Evolutionary conservation across 2,329 filamentous ascomycete species (phyloP), one percentile per base, ranked within the genome.

Genomic region (Fusarium metavorans): DNA sequence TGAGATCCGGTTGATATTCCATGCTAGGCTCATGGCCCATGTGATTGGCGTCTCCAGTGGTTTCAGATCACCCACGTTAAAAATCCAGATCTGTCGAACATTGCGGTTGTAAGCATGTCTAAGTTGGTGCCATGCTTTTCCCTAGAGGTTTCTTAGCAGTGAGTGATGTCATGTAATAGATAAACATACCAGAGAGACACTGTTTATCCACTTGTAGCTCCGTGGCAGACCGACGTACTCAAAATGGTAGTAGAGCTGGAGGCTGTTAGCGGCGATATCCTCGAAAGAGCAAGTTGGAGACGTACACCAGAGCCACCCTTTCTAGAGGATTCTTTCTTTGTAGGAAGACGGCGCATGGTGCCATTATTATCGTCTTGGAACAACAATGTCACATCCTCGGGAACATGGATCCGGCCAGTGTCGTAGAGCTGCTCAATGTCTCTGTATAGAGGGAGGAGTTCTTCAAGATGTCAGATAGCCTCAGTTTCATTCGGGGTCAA

Each of bases 351-450:
- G 20, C 89, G 85, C 27, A 91, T 87, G 48, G 89, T 89, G 1
- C 90, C 90, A 79, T 86, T 90, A 72, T 92, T 92, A 71, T 92
- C 91, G 66, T 92, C 91, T 0, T 89, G 85, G 80, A 90, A 92
- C 0, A 92, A 81, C 3, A 92, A 81, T 0, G 89, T 92, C 8
- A 92, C 86, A 72, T 92, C 88, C 2, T 92, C 90, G 0, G 90
- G 89, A 0, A 92, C 87, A 2, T 85, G 80, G 71, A 92, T 85
- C 1, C 72, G 37, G 0, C 90, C 90, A 1, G 86, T 85, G 58
- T 92, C 89, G 41, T 90, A 92, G 71, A 92, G 91, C 13, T 87
- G 87, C 74, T 90, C 88, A 0, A 93, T 90, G 68, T 93, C 91
- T 67, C 92, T 92, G 77, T 92, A 93, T 35, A 93, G 79, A 13